Evolutionary conservation across 805 yeast species (phyloP), one percentile per base, ranked within the genome.

Genomic region (Candida koratica): DNA sequence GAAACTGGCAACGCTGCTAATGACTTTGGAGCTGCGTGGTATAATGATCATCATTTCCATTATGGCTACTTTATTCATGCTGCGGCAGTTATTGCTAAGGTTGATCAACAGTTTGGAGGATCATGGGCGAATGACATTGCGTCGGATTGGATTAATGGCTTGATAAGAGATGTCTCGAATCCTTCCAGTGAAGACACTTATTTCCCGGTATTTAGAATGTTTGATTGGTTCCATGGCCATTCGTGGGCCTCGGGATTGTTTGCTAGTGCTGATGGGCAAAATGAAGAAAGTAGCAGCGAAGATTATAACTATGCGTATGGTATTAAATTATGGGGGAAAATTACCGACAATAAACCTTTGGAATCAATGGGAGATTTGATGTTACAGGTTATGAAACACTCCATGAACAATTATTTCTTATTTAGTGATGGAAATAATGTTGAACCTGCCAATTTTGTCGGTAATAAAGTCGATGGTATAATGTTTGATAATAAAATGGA

Each of bases 31-130:
- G 72, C 80, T 54, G 73, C 84, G 13, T 81, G 73, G 54, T 85
- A 84, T 60, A 84, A 84, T 48, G 93, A 85, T 50, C 94, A 85
- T 51, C 90, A 84, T 54, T 85, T 83, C 71, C 93, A 84, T 55
- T 85, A 81, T 52, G 90, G 90, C 7, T 85, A 84, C 56, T 80
- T 77, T 47, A 70, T 85, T 30, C 89, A 84, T 53, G 82, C 93
- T 0, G 93, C 93, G 4, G 86, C 94, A 1, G 62, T 83, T 11
- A 72, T 84, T 30, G 89, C 80, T 9, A 55, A 74, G 36, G 75
- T 80, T 10, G 93, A 85, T 53, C 43, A 32, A 65, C 65, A 39
- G 41, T 62, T 34, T 58, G 75, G 74, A 13, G 77, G 77, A 29
- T 53, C 64, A 5, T 79, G 84, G 84, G 63, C 75, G 4, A 41